These are phyloP conservation scores for Wickerhamomyces sp. DNA, from an alignment of 1,139 yeast genomes.

Conservation along the genomic window DNA sequence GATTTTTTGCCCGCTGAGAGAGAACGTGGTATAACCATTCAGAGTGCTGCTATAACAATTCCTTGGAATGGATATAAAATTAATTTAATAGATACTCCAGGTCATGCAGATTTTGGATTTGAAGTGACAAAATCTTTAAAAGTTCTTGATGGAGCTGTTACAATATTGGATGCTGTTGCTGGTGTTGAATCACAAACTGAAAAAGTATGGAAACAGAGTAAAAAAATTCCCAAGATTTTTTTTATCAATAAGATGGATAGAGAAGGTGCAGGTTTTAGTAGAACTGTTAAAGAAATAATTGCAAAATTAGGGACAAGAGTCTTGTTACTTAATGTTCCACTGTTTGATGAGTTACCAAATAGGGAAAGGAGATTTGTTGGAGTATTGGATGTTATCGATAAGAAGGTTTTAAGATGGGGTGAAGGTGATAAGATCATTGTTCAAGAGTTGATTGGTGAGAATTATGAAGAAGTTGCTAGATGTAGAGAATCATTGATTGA, in stretches of 20 bases:
- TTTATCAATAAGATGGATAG: conserved; percentile 95
- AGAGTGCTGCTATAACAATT: conserved; percentile 91
- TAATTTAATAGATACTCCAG: conserved; percentile 94
- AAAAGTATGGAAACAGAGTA: conserved; percentile 92
- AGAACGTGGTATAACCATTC: conserved; percentile 92
- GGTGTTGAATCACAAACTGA: conserved; percentile 99
- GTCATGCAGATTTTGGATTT: conserved; percentile 96
- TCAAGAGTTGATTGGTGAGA: conserved; percentile 37
- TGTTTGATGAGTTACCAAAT: conserved; percentile 38
- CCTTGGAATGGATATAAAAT: conserved; percentile 78
- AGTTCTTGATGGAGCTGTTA: conserved; percentile 90
- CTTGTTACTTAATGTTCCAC: conserved; percentile 76
- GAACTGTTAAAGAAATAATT: conserved; percentile 85
- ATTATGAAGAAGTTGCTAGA: conserved; percentile 43
- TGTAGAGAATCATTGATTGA: conserved; percentile 79
- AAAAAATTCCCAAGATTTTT: conserved; percentile 66
- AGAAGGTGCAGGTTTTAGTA: conserved; percentile 89
- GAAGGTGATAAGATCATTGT: conserved; percentile 53
- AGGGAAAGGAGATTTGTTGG: conserved; percentile 58
- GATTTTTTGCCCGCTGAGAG: conserved; percentile 90
- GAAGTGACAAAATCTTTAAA: conserved; percentile 88
- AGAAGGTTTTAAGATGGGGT: conserved; percentile 63
- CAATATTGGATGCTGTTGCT: conserved; percentile 91
- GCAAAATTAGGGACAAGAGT: conserved; percentile 70
- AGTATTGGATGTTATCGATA: conserved; percentile 74